These are phyloP conservation scores for Ascoidea rubescens DNA, from an alignment of 805 yeast genomes.

Conservation along the genomic window DNA sequence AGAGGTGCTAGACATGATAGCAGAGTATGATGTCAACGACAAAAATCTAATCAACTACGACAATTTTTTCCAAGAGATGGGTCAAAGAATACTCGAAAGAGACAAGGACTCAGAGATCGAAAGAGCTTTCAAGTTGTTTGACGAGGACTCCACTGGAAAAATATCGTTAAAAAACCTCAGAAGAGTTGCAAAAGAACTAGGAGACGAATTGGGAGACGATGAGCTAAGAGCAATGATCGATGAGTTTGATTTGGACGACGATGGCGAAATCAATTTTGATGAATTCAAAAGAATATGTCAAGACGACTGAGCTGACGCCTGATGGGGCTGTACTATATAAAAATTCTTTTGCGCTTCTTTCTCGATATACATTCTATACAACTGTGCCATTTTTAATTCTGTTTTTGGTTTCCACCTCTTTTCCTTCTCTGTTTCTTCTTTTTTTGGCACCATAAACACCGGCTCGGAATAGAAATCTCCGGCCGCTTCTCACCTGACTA, in stretches of 20 bases:
- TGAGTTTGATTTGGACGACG: conserved; percentile 91
- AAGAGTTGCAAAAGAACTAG: conserved; percentile 83
- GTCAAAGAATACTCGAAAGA: conserved; percentile 68
- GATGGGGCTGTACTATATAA: too few relatives aligned
- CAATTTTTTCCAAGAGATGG: conserved; percentile 68
- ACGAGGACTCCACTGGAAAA: conserved; percentile 78
- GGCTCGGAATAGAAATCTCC: too few relatives aligned
- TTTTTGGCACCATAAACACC: too few relatives aligned
- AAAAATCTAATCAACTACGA: conserved; percentile 63
- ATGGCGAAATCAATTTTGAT: conserved; percentile 85
- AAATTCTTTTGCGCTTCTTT: too few relatives aligned
- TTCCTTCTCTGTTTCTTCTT: too few relatives aligned
- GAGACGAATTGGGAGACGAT: conserved; percentile 84
- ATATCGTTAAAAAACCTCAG: conserved; percentile 71
- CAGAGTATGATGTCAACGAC: conserved; percentile 70
- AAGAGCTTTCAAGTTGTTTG: conserved; percentile 81
- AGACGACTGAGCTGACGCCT: too few relatives aligned
- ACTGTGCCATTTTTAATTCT: too few relatives aligned
- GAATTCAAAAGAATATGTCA: conserved; percentile 77
- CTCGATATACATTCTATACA: too few relatives aligned
- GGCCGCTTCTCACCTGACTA: too few relatives aligned
- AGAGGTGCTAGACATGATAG: conserved; percentile 63
- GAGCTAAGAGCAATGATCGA: conserved; percentile 95
- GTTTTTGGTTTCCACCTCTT: too few relatives aligned
- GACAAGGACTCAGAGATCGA: conserved; percentile 89